These are phyloP conservation scores for Halocafeteria seosinensis DNA, from an alignment of 108 stramenopile genomes.

Conservation along the genomic window DNA sequence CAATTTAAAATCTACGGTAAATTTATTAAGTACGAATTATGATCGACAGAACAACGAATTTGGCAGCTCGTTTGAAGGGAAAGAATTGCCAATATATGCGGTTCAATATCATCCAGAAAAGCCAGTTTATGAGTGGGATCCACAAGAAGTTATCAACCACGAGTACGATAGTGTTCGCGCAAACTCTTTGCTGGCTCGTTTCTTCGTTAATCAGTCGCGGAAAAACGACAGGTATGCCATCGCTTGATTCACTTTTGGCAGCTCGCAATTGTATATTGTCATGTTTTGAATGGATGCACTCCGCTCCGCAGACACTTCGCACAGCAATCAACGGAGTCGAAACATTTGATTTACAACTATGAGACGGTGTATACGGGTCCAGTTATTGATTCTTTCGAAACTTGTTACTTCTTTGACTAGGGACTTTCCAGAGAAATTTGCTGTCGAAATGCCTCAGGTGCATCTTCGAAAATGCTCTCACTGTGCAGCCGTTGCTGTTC, in stretches of 20 bases:
- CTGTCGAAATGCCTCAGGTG: too few relatives aligned
- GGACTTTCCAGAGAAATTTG: too few relatives aligned
- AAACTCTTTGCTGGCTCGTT: background rate
- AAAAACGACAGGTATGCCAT: background rate
- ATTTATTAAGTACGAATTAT: background rate
- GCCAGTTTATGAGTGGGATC: slow-evolving; percentile 9
- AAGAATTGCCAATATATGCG: slow-evolving; percentile 4
- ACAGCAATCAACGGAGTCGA: too few relatives aligned
- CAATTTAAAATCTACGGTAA: background rate
- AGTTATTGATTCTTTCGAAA: background rate
- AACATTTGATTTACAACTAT: slow-evolving; percentile 21
- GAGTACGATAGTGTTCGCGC: background rate
- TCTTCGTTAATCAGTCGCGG: slow-evolving; percentile 11
- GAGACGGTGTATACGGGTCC: background rate
- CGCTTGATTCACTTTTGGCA: too few relatives aligned
- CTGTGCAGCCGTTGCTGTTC: too few relatives aligned
- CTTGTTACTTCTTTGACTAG: slow-evolving; percentile 11
- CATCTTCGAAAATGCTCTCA: too few relatives aligned
- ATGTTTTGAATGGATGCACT: too few relatives aligned
- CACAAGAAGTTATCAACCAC: slow-evolving; percentile 10
- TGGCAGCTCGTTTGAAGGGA: background rate
- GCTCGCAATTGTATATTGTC: too few relatives aligned
- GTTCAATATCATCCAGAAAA: slow-evolving; percentile 21
- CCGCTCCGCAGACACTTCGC: too few relatives aligned
- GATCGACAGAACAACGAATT: background rate